Percentiles rank a stretch among this genome's conserved stretches.
Conservation (phyloP, 371 early-diverging fungal species). For the Capillidium heterosporum region DNA sequence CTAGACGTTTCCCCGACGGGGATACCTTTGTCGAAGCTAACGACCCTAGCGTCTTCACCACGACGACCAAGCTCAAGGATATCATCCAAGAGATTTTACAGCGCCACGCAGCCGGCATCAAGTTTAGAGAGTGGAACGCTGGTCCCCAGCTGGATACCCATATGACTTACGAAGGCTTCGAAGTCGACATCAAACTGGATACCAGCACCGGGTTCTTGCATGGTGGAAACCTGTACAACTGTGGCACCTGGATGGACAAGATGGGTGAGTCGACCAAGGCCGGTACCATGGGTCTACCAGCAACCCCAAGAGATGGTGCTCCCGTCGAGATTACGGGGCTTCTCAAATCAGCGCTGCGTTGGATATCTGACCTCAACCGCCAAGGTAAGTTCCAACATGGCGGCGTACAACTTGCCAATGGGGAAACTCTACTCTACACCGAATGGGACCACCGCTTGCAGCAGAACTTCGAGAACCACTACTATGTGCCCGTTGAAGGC, state of each 20-base stretch:
- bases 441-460: constrained; percentile 68
- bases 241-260: constrained; percentile 99
- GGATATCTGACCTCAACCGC: constrained; percentile 39
- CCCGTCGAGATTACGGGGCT: constrained; percentile 83
- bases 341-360: constrained; percentile 61
- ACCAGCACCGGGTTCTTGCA: constrained; percentile 57
- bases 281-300: constrained; percentile 74
- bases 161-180: constrained; percentile 82
- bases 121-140: constrained; percentile 90
- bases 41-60: constrained; percentile 34
- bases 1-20: constrained; percentile 64
- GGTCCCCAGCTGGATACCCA: constrained; percentile 71
- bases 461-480: constrained; percentile 65
- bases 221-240: constrained; percentile 87
- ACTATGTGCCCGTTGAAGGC: constrained; percentile 63
- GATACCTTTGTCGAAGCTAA: constrained; percentile 49
- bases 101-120: constrained; percentile 80
- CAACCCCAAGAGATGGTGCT: constrained; percentile 88
- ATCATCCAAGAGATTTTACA: constrained; percentile 82
- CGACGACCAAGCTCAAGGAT: constrained; percentile 48
- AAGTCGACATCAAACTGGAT: constrained; percentile 50
- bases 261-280: constrained; percentile 93
- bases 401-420: constrained; percentile 16
- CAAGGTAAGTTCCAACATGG: constrained; percentile 21
- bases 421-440: constrained; percentile 21